Base-by-base conservation (phyloP, 106 monocot species). In the Dendrobium chrysotoxum region DNA sequence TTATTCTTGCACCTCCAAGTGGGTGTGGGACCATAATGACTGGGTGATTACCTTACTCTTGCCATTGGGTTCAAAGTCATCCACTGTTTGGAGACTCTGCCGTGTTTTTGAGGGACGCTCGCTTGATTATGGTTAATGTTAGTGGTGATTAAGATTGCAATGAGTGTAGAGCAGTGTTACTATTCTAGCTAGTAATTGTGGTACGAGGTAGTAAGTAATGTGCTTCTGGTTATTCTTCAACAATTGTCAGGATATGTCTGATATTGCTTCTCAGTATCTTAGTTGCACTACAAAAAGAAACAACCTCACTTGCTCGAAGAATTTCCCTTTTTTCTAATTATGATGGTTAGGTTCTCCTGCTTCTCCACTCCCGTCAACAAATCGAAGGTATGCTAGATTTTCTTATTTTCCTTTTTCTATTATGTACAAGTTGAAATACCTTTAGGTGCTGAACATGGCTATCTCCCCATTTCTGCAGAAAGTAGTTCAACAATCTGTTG, bases 81-180 rank as follows among this genome's bases (percentile, higher is more conserved):
- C 86, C 35, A 75, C 44, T 53, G 75, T 91, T 71, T 93, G 93
- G 93, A 87, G 91, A 78, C 39, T 96, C 35, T 83, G 95, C 57
- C 89, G 91, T 77, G 76, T 89, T 30, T 55, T 91, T 77, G 86
- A 93, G 85, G 93, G 93, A 44, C 88, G 88, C 53, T 89, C 85
- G 78, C 83, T 95, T 67, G 95, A 96, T 87, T 89, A 96, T 70
- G 95, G 95, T 82, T 96, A 96, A 96, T 74, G 75, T 74, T 53
- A 46, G 44, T 40, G 45, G n/a, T 54, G 77, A 42, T 39, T 70
- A 68, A 78, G 71, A 44, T 79, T 77, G 82, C 72, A 18, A 31
- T 39, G 12, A 40, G 9, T 16, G 17, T 53, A 74, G 46, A 67
- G 41, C 44, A 9, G 44, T 6, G 44, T 44, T 44, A 44, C 9